Evolutionary conservation across 1,284 basidiomycete species (phyloP).

Genomic region (Tranzscheliella williamsii): DNA sequence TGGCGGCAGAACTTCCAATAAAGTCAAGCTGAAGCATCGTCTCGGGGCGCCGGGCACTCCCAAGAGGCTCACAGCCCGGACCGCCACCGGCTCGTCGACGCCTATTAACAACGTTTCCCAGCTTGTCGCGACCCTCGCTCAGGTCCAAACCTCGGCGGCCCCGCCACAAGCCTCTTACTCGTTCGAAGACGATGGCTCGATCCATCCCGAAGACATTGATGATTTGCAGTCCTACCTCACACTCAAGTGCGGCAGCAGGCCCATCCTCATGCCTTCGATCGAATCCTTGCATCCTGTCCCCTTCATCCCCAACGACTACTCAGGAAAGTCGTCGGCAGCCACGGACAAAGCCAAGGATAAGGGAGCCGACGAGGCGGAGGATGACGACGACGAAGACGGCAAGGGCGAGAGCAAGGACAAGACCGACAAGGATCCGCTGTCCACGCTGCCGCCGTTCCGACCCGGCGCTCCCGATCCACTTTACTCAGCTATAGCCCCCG

Average conservation of each 20-base stretch:
- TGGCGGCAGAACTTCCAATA: conserved; percentile 14
- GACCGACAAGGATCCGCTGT: conserved; percentile 33
- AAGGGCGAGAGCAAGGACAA: conserved; percentile 19
- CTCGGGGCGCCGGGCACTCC: conserved; percentile 34
- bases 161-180: conserved; percentile 5
- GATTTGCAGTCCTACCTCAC: conserved; percentile 37
- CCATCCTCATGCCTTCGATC: conserved; percentile 33
- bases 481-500: conserved; percentile 30
- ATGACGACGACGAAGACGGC: conserved; percentile 30
- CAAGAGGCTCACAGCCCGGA: conserved; percentile 12
- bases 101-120: conserved; percentile 1
- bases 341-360: conserved; percentile 21
- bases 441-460: conserved; percentile 23
- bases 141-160: conserved; percentile 11
- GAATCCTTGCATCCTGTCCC: conserved; percentile 44
- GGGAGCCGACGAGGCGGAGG: conserved; percentile 13
- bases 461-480: conserved; percentile 33
- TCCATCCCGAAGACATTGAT: conserved; percentile 40
- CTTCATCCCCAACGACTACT: conserved; percentile 24
- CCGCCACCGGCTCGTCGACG: conserved; percentile 12
- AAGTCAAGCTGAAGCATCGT: conserved; percentile 26
- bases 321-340: conserved; percentile 3
- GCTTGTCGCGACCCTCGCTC: background rate
- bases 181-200: conserved; percentile 43
- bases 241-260: conserved; percentile 15